phyloP scores from a whole-genome alignment of 1,139 yeast genomes.

The Hansenula lynferdii region DNA sequence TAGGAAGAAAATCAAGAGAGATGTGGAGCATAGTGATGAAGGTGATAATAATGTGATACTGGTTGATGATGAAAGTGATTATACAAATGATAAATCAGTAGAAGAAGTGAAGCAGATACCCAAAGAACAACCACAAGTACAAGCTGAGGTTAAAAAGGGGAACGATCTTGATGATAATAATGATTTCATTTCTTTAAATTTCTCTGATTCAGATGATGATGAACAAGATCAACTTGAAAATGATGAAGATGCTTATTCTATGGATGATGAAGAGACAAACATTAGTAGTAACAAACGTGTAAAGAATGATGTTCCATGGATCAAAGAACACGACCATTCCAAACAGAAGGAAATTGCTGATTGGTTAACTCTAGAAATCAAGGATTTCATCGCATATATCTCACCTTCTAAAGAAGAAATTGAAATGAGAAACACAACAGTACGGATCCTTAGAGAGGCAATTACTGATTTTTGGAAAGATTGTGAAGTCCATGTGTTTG shows the following conservation, averaged over 20 bases:
- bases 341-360: conserved; percentile 73
- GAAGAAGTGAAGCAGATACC: conserved; percentile 9
- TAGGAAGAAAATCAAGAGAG: conserved; percentile 5
- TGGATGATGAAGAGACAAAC: conserved; percentile 23
- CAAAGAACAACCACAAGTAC: background rate
- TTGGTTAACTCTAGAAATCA: conserved; percentile 85
- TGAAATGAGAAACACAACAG: conserved; percentile 60
- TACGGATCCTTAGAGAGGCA: conserved; percentile 51
- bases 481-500: conserved; percentile 83
- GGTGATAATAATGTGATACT: conserved; percentile 3
- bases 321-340: conserved; percentile 69
- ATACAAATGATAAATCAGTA: conserved; percentile 1
- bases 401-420: conserved; percentile 84
- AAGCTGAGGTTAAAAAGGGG: conserved; percentile 13
- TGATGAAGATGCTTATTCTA: conserved; percentile 31
- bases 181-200: conserved; percentile 60
- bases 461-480: conserved; percentile 72
- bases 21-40: conserved; percentile 7
- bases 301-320: conserved; percentile 69
- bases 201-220: conserved; percentile 29
- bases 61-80: conserved; percentile 4
- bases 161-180: conserved; percentile 30
- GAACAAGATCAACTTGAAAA: conserved; percentile 28
- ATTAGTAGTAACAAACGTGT: conserved; percentile 12
- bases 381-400: conserved; percentile 80